phyloP scores from a whole-genome alignment of 176 grass and related monocot genomes.

The Secale cereale region DNA sequence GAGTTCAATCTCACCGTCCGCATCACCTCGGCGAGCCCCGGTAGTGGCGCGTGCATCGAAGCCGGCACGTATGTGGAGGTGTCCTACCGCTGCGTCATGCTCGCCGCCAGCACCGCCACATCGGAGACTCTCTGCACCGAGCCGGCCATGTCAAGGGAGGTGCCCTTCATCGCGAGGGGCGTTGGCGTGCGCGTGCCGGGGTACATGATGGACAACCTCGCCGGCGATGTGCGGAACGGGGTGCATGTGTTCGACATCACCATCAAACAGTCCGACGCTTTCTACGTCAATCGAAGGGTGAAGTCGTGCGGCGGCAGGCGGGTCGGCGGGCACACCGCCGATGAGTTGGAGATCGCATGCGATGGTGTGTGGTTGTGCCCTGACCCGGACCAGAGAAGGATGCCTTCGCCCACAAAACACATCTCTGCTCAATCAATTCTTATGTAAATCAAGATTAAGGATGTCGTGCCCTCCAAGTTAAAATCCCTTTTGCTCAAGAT shows the following conservation, averaged over 20 bases:
- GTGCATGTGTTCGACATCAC: not conserved
- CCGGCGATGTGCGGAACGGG: not conserved
- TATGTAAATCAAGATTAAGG: not conserved
- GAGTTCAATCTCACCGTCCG: not conserved
- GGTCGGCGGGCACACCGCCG: not conserved
- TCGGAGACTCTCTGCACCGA: not conserved
- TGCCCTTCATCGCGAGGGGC: not conserved
- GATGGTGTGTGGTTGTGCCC: not conserved
- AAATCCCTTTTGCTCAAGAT: not conserved
- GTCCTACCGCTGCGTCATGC: not conserved
- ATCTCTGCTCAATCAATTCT: not conserved
- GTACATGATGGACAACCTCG: slow-evolving; percentile 8
- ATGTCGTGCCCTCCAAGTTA: not conserved
- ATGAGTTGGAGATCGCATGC: not conserved
- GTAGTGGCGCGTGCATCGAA: not conserved
- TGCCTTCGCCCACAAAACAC: not conserved
- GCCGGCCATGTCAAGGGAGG: not conserved
- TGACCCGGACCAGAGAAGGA: not conserved
- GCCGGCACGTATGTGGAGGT: not conserved
- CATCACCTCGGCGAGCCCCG: not conserved
- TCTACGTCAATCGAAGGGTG: not conserved
- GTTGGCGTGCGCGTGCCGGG: not conserved
- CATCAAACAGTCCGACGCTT: not conserved
- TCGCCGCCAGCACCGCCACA: not conserved
- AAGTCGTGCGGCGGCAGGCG: not conserved